Evolutionary conservation across 1,284 basidiomycete species (phyloP).

Genomic region (Ceratobasidium sp.): DNA sequence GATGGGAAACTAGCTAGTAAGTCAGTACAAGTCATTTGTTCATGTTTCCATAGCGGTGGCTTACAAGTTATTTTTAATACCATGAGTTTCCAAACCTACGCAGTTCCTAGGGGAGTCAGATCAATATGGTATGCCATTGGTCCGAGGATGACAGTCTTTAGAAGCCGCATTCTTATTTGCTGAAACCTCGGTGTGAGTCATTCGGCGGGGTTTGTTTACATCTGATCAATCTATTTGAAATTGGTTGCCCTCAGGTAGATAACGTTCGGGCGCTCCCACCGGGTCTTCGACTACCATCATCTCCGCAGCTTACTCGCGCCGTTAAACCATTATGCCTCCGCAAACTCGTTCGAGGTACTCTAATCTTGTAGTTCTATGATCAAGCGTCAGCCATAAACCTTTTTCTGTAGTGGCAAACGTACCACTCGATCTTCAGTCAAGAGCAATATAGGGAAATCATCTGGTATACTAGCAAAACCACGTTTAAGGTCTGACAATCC

Average conservation of each 20-base stretch:
- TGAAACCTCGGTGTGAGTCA: background rate
- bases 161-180: background rate
- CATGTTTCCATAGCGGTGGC: too few species aligned
- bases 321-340: background rate
- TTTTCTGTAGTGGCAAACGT: background rate
- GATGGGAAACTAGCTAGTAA: too few species aligned
- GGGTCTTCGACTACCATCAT: background rate
- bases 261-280: background rate
- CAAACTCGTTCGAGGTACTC: constrained; percentile 2
- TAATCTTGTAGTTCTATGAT: background rate
- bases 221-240: background rate
- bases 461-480: background rate
- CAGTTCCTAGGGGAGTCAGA: too few species aligned
- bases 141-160: too few species aligned
- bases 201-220: background rate
- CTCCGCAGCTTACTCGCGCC: background rate
- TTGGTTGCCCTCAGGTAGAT: background rate
- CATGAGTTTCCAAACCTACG: too few species aligned
- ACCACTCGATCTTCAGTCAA: constrained; percentile 11
- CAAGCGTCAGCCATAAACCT: too few species aligned
- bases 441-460: background rate
- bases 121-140: too few species aligned
- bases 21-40: too few species aligned
- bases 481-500: background rate
- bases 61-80: too few species aligned